Evolutionary conservation across 202 grass and related monocot genomes (phyloP).

Genomic region (Eragrostis tef): DNA sequence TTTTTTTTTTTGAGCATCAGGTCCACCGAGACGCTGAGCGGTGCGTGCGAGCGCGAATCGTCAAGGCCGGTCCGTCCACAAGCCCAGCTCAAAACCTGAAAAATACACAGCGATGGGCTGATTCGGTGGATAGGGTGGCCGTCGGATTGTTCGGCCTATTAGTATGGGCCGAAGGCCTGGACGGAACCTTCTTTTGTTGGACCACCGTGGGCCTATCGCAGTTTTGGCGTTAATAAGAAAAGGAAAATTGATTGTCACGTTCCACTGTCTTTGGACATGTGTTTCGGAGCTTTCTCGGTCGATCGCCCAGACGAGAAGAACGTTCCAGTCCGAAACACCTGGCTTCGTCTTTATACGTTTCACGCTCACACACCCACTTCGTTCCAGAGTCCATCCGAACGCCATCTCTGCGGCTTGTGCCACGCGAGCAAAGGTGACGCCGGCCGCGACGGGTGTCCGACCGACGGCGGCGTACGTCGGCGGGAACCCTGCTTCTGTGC

Average conservation of each 20-base stretch:
- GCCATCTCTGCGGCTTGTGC: neutral
- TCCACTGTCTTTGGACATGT: neutral
- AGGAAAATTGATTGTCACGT: neutral
- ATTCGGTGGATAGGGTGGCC: neutral
- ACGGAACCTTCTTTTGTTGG: neutral
- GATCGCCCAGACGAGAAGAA: neutral
- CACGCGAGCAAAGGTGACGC: neutral
- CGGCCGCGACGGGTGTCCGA: neutral
- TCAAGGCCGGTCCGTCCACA: neutral
- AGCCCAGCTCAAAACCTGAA: no score
- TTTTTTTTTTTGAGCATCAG: no score
- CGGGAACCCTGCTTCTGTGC: neutral
- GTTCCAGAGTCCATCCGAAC: neutral
- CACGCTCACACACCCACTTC: neutral
- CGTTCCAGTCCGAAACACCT: neutral
- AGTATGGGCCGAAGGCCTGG: neutral
- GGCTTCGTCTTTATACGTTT: neutral
- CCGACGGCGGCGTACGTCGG: neutral
- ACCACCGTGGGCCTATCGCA: neutral
- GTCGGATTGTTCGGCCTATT: no score
- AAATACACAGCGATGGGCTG: neutral
- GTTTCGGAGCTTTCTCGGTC: neutral
- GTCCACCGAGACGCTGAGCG: no score
- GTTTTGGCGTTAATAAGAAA: neutral
- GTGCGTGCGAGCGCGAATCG: neutral